Evolutionary conservation across 495 filamentous ascomycete genomes (phyloP).

Genomic region (Penicillium mononematosum): DNA sequence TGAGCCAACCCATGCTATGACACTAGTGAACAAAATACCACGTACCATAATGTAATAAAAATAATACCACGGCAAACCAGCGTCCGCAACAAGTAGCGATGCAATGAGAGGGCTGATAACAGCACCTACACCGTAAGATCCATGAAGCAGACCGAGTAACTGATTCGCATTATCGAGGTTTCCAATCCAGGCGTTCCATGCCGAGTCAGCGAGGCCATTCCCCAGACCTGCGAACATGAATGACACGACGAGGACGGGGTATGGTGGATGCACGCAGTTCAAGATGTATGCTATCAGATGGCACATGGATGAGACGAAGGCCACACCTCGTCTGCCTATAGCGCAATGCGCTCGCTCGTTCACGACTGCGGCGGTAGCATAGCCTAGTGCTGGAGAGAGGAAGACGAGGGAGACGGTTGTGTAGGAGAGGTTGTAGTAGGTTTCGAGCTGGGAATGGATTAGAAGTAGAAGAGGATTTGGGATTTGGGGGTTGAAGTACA

Average conservation of each 20-base stretch:
- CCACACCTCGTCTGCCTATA: constrained; percentile 72
- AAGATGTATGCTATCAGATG: constrained; percentile 61
- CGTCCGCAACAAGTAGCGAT: constrained; percentile 51
- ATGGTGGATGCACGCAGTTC: constrained; percentile 55
- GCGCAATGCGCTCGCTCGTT: constrained; percentile 53
- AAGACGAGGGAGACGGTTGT: constrained; percentile 58
- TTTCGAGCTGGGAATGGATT: constrained; percentile 44
- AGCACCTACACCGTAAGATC: constrained; percentile 54
- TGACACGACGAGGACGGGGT: constrained; percentile 54
- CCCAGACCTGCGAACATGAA: constrained; percentile 57
- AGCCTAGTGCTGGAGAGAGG: constrained; percentile 56
- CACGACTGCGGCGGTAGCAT: constrained; percentile 49
- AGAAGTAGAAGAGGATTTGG: neutral
- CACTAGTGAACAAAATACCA: neutral
- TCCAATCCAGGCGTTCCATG: constrained; percentile 62
- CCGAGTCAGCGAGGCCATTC: constrained; percentile 56
- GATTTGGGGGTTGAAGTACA: constrained; percentile 18
- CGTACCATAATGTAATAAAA: constrained; percentile 61
- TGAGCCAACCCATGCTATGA: neutral
- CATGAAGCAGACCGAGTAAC: constrained; percentile 55
- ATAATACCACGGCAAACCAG: constrained; percentile 47
- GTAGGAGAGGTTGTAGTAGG: constrained; percentile 54
- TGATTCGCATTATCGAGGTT: constrained; percentile 58
- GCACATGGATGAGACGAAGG: constrained; percentile 58
- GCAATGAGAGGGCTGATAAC: constrained; percentile 54